phyloP scores from a whole-genome alignment of 441 rosid genomes.

The Pelargonium citronellum region DNA sequence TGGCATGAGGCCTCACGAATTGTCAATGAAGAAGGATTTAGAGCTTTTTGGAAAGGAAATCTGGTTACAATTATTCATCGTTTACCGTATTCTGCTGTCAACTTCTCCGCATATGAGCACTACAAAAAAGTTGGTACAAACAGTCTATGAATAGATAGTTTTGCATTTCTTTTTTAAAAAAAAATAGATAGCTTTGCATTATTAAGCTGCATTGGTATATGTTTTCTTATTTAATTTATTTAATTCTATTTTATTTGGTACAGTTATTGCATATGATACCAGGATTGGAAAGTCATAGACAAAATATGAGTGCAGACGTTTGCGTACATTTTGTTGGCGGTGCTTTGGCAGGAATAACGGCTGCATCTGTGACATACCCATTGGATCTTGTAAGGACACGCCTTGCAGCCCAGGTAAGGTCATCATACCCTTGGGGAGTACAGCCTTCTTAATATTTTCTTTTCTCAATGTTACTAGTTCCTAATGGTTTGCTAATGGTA shows the following conservation, averaged over 20 bases:
- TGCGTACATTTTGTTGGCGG: constrained; percentile 73
- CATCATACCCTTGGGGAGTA: not conserved
- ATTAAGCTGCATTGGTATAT: not conserved
- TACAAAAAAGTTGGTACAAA: constrained; percentile 53
- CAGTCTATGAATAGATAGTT: constrained; percentile 2
- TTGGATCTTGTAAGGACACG: constrained; percentile 96
- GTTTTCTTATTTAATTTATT: constrained; percentile 2
- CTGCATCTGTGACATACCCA: constrained; percentile 88
- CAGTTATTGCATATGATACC: constrained; percentile 59
- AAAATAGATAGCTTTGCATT: no score
- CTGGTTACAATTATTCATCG: constrained; percentile 87
- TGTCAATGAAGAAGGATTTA: constrained; percentile 74
- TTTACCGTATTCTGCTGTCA: constrained; percentile 78
- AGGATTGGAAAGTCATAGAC: constrained; percentile 43
- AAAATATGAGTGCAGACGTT: constrained; percentile 47
- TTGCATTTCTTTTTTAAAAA: no score
- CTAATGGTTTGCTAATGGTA: not conserved
- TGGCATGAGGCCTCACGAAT: constrained; percentile 84
- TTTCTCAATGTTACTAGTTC: not conserved
- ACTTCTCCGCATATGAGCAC: constrained; percentile 76
- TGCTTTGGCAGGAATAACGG: constrained; percentile 92
- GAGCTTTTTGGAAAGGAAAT: constrained; percentile 94
- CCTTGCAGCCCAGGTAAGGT: constrained; percentile 80
- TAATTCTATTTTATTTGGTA: constrained; percentile 21
- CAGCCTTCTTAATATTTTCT: not conserved